phyloP scores from a whole-genome alignment of 371 early-diverging fungal species.

The Chytridium lagenaria region DNA sequence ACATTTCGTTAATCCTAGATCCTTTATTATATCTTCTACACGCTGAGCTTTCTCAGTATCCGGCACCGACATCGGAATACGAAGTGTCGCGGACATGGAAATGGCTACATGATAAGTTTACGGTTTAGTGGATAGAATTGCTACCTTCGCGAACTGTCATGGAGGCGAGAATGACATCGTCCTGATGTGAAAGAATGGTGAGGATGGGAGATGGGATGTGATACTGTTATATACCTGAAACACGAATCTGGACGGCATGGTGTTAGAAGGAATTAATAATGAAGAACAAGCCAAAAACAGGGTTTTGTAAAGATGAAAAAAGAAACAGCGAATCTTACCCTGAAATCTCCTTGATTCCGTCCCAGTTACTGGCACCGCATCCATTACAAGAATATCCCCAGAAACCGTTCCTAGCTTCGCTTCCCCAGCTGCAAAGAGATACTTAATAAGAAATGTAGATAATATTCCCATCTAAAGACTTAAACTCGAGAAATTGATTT shows the following conservation, averaged over 20 bases:
- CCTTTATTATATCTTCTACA: constrained; percentile 73
- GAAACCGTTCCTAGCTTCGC: constrained; percentile 72
- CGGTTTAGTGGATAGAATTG: too few relatives aligned
- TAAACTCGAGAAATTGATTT: too few relatives aligned
- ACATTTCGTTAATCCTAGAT: constrained; percentile 73
- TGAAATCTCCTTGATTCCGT: constrained; percentile 33
- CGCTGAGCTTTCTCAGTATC: constrained; percentile 62
- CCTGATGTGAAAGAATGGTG: too few relatives aligned
- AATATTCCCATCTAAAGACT: too few relatives aligned
- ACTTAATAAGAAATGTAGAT: too few relatives aligned
- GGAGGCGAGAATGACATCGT: constrained; percentile 82
- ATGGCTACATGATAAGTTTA: constrained; percentile 65
- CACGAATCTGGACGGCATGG: not conserved
- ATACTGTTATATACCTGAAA: not conserved
- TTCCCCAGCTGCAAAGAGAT: constrained; percentile 63
- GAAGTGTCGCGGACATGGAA: constrained; percentile 75
- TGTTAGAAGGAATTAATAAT: not conserved
- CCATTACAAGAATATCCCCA: constrained; percentile 85
- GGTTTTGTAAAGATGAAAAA: not conserved
- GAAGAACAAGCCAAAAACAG: too few relatives aligned
- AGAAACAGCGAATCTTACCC: constrained; percentile 25
- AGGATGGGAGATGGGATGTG: too few relatives aligned
- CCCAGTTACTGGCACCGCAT: constrained; percentile 62
- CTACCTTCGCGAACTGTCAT: constrained; percentile 76
- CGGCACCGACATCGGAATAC: constrained; percentile 75